Evolutionary conservation across 768 basidiomycete genomes (phyloP), one percentile per base, ranked within the genome.

Genomic region (Tubosaeta sp.): DNA sequence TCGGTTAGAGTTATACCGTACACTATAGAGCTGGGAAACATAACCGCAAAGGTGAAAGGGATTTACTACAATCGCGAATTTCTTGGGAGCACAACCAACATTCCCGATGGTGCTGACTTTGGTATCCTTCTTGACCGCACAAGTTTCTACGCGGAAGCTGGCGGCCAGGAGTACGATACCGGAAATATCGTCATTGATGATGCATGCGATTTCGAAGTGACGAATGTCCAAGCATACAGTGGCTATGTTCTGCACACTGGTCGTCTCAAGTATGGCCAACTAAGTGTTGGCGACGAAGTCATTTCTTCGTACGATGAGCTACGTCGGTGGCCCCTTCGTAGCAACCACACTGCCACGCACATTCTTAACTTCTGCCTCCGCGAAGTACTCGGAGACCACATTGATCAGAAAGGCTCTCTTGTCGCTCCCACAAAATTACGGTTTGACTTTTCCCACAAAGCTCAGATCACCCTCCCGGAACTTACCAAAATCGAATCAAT

Each of bases 341-440:
- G 93, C 72, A 99, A 99, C 65, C 97, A 99, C 73, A 98, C 97
- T 26, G 97, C 87, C 19, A 99, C 97, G 0, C 97, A 99, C 67
- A 97, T 99, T 61, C 88, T 99, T 61, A 99, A 99, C 75, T 99
- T 79, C 64, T 82, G 76, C 48, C 81, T 99, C 4, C 88, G 97
- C 33, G 97, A 98, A 65, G 82, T 92, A 11, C 84, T 98, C 11
- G 97, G 97, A 25, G 94, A 97, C 66, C 97, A 98, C 64, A 87
- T 98, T 54, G 97, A 98, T 69, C 97, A 99, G 68, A 97, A 91
- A 66, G 97, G 97, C 31, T 98, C 97, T 4, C 83, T 99, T 43
- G 97, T 99, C 56, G 94, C 97, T 1, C 92, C 94, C 0, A 83
- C 85, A 22, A 97, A 97, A 70, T 82, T 99, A 25, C 91, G 97